Base-by-base conservation (phyloP, 1,284 basidiomycete species). In the Takashimella koratensis region DNA sequence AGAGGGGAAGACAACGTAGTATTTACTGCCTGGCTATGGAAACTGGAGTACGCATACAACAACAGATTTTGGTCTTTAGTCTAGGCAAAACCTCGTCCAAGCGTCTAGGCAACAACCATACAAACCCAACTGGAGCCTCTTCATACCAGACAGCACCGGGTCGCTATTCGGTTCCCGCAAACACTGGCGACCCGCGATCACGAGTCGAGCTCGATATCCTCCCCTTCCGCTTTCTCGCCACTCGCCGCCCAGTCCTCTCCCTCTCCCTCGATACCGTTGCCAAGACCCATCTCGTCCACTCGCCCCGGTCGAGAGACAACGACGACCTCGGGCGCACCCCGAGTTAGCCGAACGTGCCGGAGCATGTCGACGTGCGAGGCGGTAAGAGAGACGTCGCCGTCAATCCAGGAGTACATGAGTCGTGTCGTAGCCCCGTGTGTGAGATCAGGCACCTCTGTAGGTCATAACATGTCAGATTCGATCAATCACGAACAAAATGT, bases 401-500 rank as follows among this genome's bases (percentile, higher is more conserved):
- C 83, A 59, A 90, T 84, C 89, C 90, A 92, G 50, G 76, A 74
- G 49, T 85, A 82, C 71, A 92, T 87, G 4, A 92, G 77, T 19
- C 81, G 80, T 25, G 87, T 84, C n/a, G 84, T 91, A 10, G 79
- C 74, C 11, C 78, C 73, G 63, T 93, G 83, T 0, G 88, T 91
- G 43, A 94, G 79, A 73, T 94, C 90, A 16, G 85, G 82, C n/a
- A 93, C 81, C 76, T 93, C 90, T 91, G 74, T 12, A 13, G 16
- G n/a, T n/a, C n/a, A n/a, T n/a, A n/a, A n/a, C n/a, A n/a, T 10
- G 45, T 56, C 19, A 53, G 58, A 47, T 16, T 19, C n/a, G 13
- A 10, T 47, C 5, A 2, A 26, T n/a, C 2, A 26, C 16, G 43
- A 21, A 13, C 13, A 41, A 16, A 30, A 44, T 3, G 44, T 26